Conservation (phyloP, 108 stramenopile genomes). For the Mayamaea pseudoterrestris region DNA sequence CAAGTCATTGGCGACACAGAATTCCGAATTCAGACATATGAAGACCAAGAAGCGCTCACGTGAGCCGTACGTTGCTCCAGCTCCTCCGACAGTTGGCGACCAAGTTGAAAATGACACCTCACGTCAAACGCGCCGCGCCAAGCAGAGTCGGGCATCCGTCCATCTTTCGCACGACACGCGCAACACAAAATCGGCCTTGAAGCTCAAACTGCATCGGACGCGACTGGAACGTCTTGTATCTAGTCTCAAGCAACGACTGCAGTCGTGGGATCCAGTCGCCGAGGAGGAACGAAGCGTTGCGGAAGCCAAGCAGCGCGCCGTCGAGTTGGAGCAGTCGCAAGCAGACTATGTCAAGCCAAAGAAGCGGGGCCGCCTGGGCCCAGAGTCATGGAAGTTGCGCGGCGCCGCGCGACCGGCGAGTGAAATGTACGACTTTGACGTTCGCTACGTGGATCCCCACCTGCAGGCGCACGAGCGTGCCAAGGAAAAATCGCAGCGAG, state of each 20-base stretch:
- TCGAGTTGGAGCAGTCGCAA: slow-evolving; percentile 5
- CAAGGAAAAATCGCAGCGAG: slow-evolving; percentile 33
- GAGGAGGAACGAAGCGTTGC: slow-evolving; percentile 9
- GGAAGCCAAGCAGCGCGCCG: slow-evolving; percentile 12
- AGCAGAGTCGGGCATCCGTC: no score
- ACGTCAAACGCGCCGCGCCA: no score
- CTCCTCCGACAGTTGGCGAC: no score
- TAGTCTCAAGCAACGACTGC: slow-evolving; percentile 30
- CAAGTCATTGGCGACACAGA: no score
- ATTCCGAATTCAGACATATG: no score
- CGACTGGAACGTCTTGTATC: slow-evolving; percentile 44
- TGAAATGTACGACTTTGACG: slow-evolving; percentile 85
- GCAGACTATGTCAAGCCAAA: slow-evolving; percentile 16
- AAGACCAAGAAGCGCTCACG: no score
- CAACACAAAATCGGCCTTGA: slow-evolving; percentile 25
- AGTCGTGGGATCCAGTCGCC: slow-evolving; percentile 58
- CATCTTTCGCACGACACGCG: slow-evolving; percentile 27
- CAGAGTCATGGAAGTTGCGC: slow-evolving; percentile 77
- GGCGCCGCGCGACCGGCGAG: slow-evolving; percentile 82
- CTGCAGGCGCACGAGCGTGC: slow-evolving; percentile 60
- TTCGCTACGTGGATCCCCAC: slow-evolving; percentile 76
- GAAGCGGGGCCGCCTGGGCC: slow-evolving; percentile 49
- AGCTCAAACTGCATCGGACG: slow-evolving; percentile 57
- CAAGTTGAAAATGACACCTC: no score
- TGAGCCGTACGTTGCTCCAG: no score